phyloP scores from a whole-genome alignment of 2,329 filamentous ascomycete genomes.

The Aspergillus sp. region DNA sequence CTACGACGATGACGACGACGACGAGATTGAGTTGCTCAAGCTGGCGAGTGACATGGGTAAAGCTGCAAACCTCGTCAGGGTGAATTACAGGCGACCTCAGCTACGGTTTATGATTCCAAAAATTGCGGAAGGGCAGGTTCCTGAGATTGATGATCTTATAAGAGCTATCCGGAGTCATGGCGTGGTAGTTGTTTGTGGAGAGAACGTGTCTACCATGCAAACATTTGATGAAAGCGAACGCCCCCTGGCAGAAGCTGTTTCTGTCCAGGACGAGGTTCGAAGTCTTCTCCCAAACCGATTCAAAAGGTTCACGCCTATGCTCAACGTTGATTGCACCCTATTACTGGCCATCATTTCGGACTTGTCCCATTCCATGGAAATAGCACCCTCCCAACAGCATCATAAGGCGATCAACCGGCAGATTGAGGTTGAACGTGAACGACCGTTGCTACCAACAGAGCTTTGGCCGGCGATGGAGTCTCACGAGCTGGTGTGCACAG shows the following conservation, averaged over 20 bases:
- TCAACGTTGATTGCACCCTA: conserved; percentile 60
- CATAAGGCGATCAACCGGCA: conserved; percentile 64
- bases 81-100: conserved; percentile 60
- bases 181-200: conserved; percentile 40
- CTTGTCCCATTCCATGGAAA: conserved; percentile 59
- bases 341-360: conserved; percentile 73
- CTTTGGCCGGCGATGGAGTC: conserved; percentile 62
- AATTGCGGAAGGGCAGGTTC: conserved; percentile 50
- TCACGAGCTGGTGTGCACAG: conserved; percentile 64
- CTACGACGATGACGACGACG: conserved; percentile 50
- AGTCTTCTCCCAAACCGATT: conserved; percentile 42
- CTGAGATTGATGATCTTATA: conserved; percentile 59
- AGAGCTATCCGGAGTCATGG: conserved; percentile 56
- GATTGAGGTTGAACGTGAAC: conserved; percentile 62
- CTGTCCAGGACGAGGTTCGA: conserved; percentile 23
- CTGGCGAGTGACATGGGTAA: conserved; percentile 59
- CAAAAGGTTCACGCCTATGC: conserved; percentile 42
- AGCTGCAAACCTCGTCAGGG: conserved; percentile 57
- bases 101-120: conserved; percentile 63
- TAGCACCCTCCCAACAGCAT: conserved; percentile 51
- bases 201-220: conserved; percentile 16
- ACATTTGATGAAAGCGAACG: not conserved
- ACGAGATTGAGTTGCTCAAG: conserved; percentile 60
- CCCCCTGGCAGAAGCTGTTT: not conserved
- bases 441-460: conserved; percentile 60